Evolutionary conservation across 2,329 filamentous ascomycete genomes (phyloP).

Genomic region (Ceratocystis alfenasii): DNA sequence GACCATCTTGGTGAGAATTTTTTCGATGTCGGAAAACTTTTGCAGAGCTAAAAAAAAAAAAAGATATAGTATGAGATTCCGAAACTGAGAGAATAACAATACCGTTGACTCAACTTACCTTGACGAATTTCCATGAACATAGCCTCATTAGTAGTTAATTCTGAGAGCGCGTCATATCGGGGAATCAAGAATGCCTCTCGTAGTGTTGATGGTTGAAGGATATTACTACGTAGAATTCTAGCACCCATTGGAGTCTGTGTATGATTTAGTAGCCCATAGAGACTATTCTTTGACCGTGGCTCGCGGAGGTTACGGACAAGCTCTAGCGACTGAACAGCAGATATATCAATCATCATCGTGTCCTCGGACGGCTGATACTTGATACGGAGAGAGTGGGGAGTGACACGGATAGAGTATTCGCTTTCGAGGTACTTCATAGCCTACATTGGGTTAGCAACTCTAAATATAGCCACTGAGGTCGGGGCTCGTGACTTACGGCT

Average conservation of each 20-base stretch:
- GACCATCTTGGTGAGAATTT: conserved; percentile 52
- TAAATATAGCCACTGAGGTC: not conserved
- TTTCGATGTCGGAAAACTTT: conserved; percentile 66
- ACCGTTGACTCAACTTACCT: conserved; percentile 34
- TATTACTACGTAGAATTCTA: conserved; percentile 69
- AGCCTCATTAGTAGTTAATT: conserved; percentile 69
- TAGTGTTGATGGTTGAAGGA: conserved; percentile 75
- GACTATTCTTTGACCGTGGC: conserved; percentile 63
- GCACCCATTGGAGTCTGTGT: conserved; percentile 82
- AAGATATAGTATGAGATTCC: not conserved
- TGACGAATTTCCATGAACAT: conserved; percentile 69
- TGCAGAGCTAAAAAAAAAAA: conserved; percentile 17
- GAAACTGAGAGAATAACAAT: conserved; percentile 12
- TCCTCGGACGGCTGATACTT: conserved; percentile 80
- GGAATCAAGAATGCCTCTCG: conserved; percentile 51
- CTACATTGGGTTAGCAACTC: conserved; percentile 34
- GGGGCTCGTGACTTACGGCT: conserved; percentile 46
- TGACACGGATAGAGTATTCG: conserved; percentile 55
- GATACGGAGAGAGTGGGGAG: conserved; percentile 69
- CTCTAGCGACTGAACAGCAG: conserved; percentile 76
- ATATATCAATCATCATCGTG: conserved; percentile 89
- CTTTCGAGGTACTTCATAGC: conserved; percentile 70
- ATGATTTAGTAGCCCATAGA: conserved; percentile 76
- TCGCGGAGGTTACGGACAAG: conserved; percentile 77
- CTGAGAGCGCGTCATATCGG: conserved; percentile 72